Evolutionary conservation across 2,329 filamentous ascomycete species (phyloP), one percentile per base, ranked within the genome.

Genomic region (Penicillium sp.): DNA sequence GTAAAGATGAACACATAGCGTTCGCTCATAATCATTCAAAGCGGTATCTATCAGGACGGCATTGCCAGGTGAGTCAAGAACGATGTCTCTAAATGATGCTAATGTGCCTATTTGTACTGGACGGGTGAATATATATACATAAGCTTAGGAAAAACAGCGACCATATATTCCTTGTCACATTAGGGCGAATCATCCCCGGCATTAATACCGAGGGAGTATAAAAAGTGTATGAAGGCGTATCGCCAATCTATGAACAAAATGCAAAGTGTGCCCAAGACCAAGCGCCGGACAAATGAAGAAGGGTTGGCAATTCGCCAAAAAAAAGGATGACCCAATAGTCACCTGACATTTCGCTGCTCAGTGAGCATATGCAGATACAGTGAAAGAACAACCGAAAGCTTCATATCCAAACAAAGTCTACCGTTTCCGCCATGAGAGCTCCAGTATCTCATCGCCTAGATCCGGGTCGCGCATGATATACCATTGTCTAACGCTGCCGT

Each of bases 401-500:
- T 26, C 14, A 27, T 53, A 33, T 23, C 37, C 50, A 44, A 43
- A 29, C n/a, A 19, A 23, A 14, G 45, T 48, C 63, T 53, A 62
- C 58, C 52, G 62, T 23, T 57, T 64, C 27, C 67, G 69, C 75
- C 75, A 78, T 27, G 74, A 66, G 53, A 78, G 65, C 53, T 78
- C 75, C 26, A 77, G 50, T 13, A 79, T 66, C 55, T 79, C 75
- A 35, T 77, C 77, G 7, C 69, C 67, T 10, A 71, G 60, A 43
- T 73, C 69, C 33, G 76, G 63, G 21, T 79, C 77, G 29, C 76
- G 74, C 61, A 78, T 76, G 8, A 87, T 73, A 57, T 86, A 87
- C 48, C 83, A 74, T 67, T 87, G 85, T n/a, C 79, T 77, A 8
- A 87, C 73, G 45, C 72, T 73, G 26, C 57, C 61, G 6, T 78